These are phyloP conservation scores for Trichoderma atroviride DNA, from an alignment of 2,329 filamentous ascomycete species.

Conservation along the genomic window DNA sequence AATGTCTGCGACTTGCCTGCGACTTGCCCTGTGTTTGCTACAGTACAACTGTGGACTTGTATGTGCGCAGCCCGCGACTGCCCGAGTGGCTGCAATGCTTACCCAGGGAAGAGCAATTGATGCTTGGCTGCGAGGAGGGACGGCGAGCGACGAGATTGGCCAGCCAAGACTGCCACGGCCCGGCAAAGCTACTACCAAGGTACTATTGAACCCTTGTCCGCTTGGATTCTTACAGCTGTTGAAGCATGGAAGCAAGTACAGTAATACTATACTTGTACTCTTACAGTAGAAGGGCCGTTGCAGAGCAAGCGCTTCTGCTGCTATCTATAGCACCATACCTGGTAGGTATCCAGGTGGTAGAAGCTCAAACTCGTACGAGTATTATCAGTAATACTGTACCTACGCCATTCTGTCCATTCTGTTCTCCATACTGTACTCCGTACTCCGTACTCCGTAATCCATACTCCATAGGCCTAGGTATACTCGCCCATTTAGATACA, in stretches of 20 bases:
- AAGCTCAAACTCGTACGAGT: background rate
- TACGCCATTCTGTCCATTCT: too few species aligned
- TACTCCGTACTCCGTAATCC: background rate
- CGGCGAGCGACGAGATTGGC: constrained; percentile 14
- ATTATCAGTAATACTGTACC: background rate
- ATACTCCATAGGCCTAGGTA: too few species aligned
- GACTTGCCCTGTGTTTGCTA: background rate
- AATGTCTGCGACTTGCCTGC: background rate
- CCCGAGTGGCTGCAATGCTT: constrained; percentile 4
- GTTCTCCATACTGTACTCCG: too few species aligned
- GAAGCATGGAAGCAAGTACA: background rate
- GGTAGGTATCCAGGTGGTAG: background rate
- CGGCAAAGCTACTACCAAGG: constrained; percentile 1
- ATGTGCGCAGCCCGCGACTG: background rate
- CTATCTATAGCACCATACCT: background rate
- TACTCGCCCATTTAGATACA: constrained; percentile 9
- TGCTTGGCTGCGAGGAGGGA: constrained; percentile 8
- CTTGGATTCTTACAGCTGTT: background rate
- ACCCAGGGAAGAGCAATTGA: background rate
- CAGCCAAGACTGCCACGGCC: constrained; percentile 5
- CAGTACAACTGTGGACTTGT: background rate
- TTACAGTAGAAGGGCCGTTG: background rate
- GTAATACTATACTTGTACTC: background rate
- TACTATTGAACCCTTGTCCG: constrained; percentile 13
- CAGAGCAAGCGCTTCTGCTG: background rate